Base-by-base conservation (phyloP, 1,139 yeast species). In the Yamadazyma kanchanaburiensis region DNA sequence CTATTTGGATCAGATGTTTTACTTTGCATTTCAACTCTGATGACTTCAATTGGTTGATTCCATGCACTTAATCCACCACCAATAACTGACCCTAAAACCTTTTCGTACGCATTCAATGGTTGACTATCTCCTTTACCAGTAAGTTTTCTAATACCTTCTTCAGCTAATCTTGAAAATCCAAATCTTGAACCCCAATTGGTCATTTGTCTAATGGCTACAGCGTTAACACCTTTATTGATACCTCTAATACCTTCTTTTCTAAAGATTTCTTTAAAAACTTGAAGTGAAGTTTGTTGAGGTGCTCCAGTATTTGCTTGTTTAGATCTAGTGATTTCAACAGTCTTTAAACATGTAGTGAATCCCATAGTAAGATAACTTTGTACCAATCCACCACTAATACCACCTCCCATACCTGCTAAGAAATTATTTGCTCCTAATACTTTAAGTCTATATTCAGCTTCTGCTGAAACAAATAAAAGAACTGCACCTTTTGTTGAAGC, bases 401-500 rank as follows among this genome's bases (percentile, higher is more conserved):
- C 98, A 48, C 97, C 97, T 37, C 87, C 77, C 64, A 91, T 87
- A 53, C 98, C 98, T 12, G 94, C 74, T 16, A 77, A 69, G 48
- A 91, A 89, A 40, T 80, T 77, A 37, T 72, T 70, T 15, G 81
- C 72, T 30, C 94, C 94, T 19, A 84, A 50, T 24, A 54, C 55
- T 49, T 72, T 79, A 51, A 80, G 77, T 34, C 73, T 75, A 57
- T 86, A 87, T 60, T 91, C 98, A 30, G 88, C 83, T 55, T 91
- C 98, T 21, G 95, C 80, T 30, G 95, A 81, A 15, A 89, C 96
- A 48, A 91, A 94, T 47, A 91, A 70, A 37, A 91, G 70, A n/a
- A 89, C 96, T 4, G 97, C 97, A 55, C 98, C 98, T 58, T 91
- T 91, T 26, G 98, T 91, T 14, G 95, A 84, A n/a, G 96, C 98